Evolutionary conservation across 2,329 filamentous ascomycete species (phyloP), one percentile per base, ranked within the genome.

Genomic region (Aureobasidium vineae): DNA sequence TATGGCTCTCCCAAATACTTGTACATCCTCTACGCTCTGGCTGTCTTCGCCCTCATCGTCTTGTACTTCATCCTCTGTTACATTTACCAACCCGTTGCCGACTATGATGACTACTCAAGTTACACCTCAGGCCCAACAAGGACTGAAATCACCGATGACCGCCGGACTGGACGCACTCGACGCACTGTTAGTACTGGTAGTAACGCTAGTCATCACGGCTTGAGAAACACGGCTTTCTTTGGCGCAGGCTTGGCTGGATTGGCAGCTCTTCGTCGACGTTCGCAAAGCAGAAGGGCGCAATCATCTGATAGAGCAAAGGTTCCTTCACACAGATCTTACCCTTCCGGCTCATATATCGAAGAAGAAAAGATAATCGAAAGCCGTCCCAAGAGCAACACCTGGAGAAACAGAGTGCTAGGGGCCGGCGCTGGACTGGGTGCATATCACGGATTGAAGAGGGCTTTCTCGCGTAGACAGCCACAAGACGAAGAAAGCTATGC

Each of bases 1-100:
- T 99, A 97, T 73, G 95, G 95, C 6, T 97, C 93, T 36, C 94
- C 95, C 5, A 87, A 89, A 73, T 86, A 85, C 43, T 83, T 93
- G 3, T 99, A 98, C 76, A 87, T 99, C 63, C 81, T 98, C 3
- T 99, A 90, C 73, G 85, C 93, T 0, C 69, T 98, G 0, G 94
- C 89, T 82, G 89, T 68, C 6, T 66, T 64, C 33, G 68, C 67
- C 13, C 68, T 65, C 54, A 26, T 69, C 11, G 31, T 67, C 45
- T 41, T 68, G 21, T 69, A 65, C 26, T 68, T 68, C 28, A 50
- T 68, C 13, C 61, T 69, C 21, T 66, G 56, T 31, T 63, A 65
- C 49, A 56, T 68, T 8, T 67, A 68, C n/a, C 68, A 77, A 80
- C 75, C 70, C 79, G 72, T 63, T 73, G 72, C 69, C 80, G 75